Conservation (phyloP, 1,284 basidiomycete genomes). For the Rhodotorula sp. region DNA sequence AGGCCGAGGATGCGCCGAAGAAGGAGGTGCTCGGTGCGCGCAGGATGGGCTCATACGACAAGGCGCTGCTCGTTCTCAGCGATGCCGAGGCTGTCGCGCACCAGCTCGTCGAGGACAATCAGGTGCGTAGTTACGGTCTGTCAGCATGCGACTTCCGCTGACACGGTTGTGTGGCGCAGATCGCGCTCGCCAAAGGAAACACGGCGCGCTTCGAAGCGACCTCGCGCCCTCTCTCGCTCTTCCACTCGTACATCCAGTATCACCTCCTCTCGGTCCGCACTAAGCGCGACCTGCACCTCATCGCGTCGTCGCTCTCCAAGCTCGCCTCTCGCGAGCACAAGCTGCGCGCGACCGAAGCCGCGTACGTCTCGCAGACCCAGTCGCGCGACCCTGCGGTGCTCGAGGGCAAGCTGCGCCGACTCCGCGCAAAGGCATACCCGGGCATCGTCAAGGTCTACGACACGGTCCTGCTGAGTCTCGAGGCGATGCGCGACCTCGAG, state of each 20-base stretch:
- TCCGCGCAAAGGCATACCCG: conserved; percentile 63
- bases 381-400: conserved; percentile 45
- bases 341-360: conserved; percentile 23
- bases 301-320: conserved; percentile 61
- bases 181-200: conserved; percentile 50
- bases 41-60: conserved; percentile 76
- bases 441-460: conserved; percentile 85
- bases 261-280: conserved; percentile 81
- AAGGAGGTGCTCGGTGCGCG: conserved; percentile 48
- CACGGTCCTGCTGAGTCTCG: conserved; percentile 76
- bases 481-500: conserved; percentile 75
- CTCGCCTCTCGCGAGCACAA: conserved; percentile 50
- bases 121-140: conserved; percentile 56
- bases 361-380: conserved; percentile 22
- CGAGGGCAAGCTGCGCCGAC: conserved; percentile 18
- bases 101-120: conserved; percentile 74
- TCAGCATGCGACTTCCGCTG: background rate
- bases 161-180: conserved; percentile 46
- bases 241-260: conserved; percentile 82
- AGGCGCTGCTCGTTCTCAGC: conserved; percentile 74
- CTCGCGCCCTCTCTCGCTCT: conserved; percentile 62
- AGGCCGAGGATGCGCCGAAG: conserved; percentile 52
- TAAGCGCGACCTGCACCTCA: conserved; percentile 80
- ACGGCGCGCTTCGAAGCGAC: conserved; percentile 41
- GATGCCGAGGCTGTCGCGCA: conserved; percentile 82